Evolutionary conservation across 805 yeast genomes (phyloP).

Genomic region (Sugiyamaella qingdaonensis): DNA sequence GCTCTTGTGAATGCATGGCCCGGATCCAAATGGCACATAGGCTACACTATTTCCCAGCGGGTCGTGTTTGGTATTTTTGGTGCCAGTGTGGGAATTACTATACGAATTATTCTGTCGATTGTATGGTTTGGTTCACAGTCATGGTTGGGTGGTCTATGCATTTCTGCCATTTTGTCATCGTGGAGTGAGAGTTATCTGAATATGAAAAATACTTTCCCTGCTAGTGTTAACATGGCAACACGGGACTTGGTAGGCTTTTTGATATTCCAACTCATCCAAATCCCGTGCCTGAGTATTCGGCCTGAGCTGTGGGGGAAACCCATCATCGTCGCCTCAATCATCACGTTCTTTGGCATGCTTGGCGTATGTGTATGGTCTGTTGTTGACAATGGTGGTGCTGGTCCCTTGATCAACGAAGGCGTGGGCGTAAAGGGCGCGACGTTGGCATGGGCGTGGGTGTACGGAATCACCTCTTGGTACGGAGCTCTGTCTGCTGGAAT

Average conservation of each 20-base stretch:
- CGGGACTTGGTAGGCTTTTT: constrained; percentile 41
- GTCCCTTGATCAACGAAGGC: constrained; percentile 37
- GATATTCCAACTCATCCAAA: constrained; percentile 42
- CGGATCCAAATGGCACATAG: constrained; percentile 43
- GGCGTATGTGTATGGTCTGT: constrained; percentile 23
- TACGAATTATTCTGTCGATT: constrained; percentile 41
- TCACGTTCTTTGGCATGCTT: constrained; percentile 35
- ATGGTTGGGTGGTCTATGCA: constrained; percentile 44
- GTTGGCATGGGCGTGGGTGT: constrained; percentile 14
- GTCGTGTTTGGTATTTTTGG: constrained; percentile 47
- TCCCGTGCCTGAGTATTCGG: constrained; percentile 36
- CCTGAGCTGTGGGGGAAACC: constrained; percentile 31
- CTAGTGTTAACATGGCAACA: constrained; percentile 32
- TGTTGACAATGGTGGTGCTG: constrained; percentile 18
- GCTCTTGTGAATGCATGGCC: constrained; percentile 44
- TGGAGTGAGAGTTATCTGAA: constrained; percentile 38
- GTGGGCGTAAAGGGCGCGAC: constrained; percentile 20
- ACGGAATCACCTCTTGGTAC: constrained; percentile 38
- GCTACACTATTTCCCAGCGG: constrained; percentile 44
- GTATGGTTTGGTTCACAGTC: constrained; percentile 47
- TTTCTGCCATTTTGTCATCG: constrained; percentile 38
- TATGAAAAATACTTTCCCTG: constrained; percentile 41
- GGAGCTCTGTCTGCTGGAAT: constrained; percentile 40
- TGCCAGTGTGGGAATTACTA: constrained; percentile 29
- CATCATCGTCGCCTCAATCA: constrained; percentile 35